Evolutionary conservation across 2,329 filamentous ascomycete species (phyloP), one percentile per base, ranked within the genome.

Genomic region (Madurella mycetomatis): DNA sequence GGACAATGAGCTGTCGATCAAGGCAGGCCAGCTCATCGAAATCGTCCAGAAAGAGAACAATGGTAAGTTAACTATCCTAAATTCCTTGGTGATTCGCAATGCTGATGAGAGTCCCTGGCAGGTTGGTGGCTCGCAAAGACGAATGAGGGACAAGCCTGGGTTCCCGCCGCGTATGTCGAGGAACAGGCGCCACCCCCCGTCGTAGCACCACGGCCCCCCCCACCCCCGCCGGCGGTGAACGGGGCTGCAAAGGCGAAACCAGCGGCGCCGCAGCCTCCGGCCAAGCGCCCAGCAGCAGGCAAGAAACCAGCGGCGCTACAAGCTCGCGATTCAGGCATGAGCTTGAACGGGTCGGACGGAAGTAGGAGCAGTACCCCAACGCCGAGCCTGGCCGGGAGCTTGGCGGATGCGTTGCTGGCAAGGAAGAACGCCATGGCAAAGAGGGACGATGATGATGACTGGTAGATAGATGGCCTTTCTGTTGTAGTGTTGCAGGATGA

Each of bases 91-190:
- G 13, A 2, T 31, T 12, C 45, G n/a, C 16, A 12, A 32, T 49
- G 62, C 70, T 71, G 56, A 73, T 53, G 17, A n/a, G 17, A n/a
- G n/a, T 19, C 13, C 18, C 2, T 17, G 42, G 40, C 62, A 96
- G 92, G 94, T 50, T 99, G 94, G 94, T 97, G 92, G 92, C 79
- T 97, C 45, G 94, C 87, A 59, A 92, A 90, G 76, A 88, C 86
- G 58, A 73, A 62, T 5, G 63, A 64, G 4, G 82, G 83, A n/a
- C 90, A 94, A 71, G 94, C 91, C 49, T 99, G 94, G 94, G 84
- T 94, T 2, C 94, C 94, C 0, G 88, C 92, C 17, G 90, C 92
- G 17, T 99, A 99, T 66, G 86, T 99, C 9, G 88, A 97, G 72
- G 92, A 96, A 72, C 81, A 88, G 67, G 80, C 79, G 19, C 75